Base-by-base conservation (phyloP, 805 yeast genomes). In the Danielia reshetovae region DNA sequence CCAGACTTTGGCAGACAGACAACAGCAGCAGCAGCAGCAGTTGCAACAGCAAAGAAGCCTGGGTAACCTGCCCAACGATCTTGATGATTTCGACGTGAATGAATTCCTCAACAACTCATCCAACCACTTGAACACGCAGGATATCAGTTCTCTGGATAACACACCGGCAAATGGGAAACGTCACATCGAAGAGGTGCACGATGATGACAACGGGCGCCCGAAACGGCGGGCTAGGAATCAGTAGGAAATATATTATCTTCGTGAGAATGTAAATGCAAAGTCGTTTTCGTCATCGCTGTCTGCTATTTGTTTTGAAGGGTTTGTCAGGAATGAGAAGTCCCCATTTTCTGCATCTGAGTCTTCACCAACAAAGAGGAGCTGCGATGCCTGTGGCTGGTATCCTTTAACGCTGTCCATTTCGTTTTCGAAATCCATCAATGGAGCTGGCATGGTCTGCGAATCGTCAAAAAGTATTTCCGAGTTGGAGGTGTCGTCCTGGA, bases 41-140 rank as follows among this genome's bases (percentile, higher is more conserved):
- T 18, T 43, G 10, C 46, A 28, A n/a, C 30, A 27, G 4, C 23
- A 24, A n/a, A 18, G 27, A 21, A 41, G 40, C 24, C 42, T 22
- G 14, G 30, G 18, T 6, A 21, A 27, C 11, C 36, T 31, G 33
- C 36, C 36, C 23, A 40, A 30, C 15, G 38, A 29, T 25, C 25
- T 49, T 7, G 57, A 54, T 21, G 64, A 57, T n/a, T 60, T 60
- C 36, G 62, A 60, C 38, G 63, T 60, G 10, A 55, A 53, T 30
- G 62, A 60, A 22, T 60, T 59, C 36, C 46, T 60, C 31, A 37
- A 42, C 27, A 43, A 42, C 27, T 34, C 35, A 22, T 27, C 43
- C 8, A 28, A 35, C 10, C 18, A 29, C 21, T 21, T 26, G 17
- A 14, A 9, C 12, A 11, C 34, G 1, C 24, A 40, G 11, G 30